phyloP scores from a whole-genome alignment of 2,329 filamentous ascomycete species.

The Metarhizium humberi region DNA sequence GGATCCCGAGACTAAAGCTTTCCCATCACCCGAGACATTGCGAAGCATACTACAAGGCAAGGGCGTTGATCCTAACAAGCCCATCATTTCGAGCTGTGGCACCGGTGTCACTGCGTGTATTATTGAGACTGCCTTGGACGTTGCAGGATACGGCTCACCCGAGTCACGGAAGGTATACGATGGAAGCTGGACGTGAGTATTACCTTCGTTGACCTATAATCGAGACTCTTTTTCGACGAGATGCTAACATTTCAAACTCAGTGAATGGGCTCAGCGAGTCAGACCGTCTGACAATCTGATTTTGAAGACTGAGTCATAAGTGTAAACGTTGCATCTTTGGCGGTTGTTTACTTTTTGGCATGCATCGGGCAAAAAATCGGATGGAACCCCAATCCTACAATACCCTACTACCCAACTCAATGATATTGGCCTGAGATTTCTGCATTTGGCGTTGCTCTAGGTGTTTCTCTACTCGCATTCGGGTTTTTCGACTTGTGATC shows the following conservation, averaged over 20 bases:
- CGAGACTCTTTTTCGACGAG: not conserved
- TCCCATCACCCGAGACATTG: slow-evolving; percentile 64
- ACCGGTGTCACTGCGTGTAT: slow-evolving; percentile 91
- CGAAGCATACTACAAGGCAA: slow-evolving; percentile 68
- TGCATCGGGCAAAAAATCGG: slow-evolving; percentile 5
- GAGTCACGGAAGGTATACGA: slow-evolving; percentile 75
- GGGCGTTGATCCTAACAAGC: slow-evolving; percentile 67
- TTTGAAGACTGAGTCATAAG: slow-evolving; percentile 34
- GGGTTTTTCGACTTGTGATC: not conserved
- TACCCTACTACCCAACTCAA: slow-evolving; percentile 23
- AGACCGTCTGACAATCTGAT: slow-evolving; percentile 54
- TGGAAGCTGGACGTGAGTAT: slow-evolving; percentile 90
- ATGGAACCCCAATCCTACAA: slow-evolving; percentile 16
- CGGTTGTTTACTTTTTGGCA: slow-evolving; percentile 1
- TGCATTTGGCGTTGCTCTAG: slow-evolving; percentile 7
- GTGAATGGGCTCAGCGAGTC: slow-evolving; percentile 60
- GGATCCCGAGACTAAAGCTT: slow-evolving; percentile 73
- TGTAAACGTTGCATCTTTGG: not conserved
- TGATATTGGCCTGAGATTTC: slow-evolving; percentile 12
- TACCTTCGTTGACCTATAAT: not conserved
- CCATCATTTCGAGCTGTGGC: slow-evolving; percentile 82
- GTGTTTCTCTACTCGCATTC: not conserved
- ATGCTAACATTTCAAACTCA: slow-evolving; percentile 24
- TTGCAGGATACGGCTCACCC: slow-evolving; percentile 63
- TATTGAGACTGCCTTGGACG: slow-evolving; percentile 75